These are phyloP conservation scores for Acacia acuminata DNA, from an alignment of 306 rosid genomes.

Conservation along the genomic window DNA sequence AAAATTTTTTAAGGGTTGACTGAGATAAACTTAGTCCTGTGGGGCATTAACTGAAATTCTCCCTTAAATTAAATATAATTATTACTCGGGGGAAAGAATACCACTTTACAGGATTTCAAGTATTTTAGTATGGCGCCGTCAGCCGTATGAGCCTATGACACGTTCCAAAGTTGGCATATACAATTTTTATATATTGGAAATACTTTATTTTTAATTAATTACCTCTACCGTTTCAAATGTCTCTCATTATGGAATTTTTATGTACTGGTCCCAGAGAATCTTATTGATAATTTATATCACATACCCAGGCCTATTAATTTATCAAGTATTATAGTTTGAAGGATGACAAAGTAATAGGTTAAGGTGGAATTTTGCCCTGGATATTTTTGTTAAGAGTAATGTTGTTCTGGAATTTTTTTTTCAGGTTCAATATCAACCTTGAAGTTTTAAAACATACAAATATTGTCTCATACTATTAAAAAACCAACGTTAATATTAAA, in stretches of 20 bases:
- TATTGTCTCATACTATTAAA: too few species aligned
- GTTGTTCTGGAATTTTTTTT: too few species aligned
- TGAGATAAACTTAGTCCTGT: too few species aligned
- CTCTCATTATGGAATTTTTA: not conserved
- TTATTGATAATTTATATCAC: not conserved
- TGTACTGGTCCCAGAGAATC: not conserved
- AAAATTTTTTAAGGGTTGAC: too few species aligned
- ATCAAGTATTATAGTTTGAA: not conserved
- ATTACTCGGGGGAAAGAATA: conserved; percentile 12
- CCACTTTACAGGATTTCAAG: conserved; percentile 2
- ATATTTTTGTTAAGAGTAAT: too few species aligned
- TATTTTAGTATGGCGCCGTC: conserved; percentile 38
- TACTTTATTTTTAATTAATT: not conserved
- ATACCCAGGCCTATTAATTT: too few species aligned
- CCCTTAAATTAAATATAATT: not conserved
- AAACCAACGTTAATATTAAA: too few species aligned
- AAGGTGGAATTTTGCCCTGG: too few species aligned
- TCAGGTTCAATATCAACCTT: too few species aligned
- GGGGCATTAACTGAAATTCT: too few species aligned
- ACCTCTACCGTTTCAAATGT: not conserved
- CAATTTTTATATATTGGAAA: not conserved
- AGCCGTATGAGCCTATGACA: conserved; percentile 40
- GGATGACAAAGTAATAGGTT: not conserved
- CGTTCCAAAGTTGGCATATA: conserved; percentile 27
- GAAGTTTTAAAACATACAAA: too few species aligned